Evolutionary conservation across 192 early-diverging fungal species (phyloP), one percentile per base, ranked within the genome.

Genomic region (Spizellomyces punctatus): DNA sequence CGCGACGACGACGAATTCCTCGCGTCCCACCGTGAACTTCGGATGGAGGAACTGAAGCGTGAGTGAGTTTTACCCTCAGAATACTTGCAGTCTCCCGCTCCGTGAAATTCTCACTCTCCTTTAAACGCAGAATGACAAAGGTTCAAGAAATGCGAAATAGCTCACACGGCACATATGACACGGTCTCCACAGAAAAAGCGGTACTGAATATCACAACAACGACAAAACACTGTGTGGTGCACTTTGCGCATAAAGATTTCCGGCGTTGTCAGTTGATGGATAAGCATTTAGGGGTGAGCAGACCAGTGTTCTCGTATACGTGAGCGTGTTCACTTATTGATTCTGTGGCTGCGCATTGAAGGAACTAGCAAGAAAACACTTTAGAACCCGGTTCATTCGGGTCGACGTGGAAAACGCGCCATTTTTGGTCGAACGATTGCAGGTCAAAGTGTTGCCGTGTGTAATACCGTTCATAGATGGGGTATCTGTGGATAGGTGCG

Each of bases 211-310:
- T 92, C 44, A 90, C 92, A n/a, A 91, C 93, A 44, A 83, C 88
- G 14, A 88, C 87, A 41, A 83, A 82, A n/a, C 67, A 76, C 16
- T 82, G 89, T 16, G 91, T 96, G 0, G 84, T 90, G 8, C 95
- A 97, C 71, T 99, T 99, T 72, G 91, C 80, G 41, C 96, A 99
- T 70, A 89, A 91, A 56, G 93, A 98, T 68, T 99, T 99, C 80
- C 85, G 93, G 57, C 85, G 95, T 44, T 99, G 96, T 76, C 88
- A 92, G 72, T 93, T 97, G 48, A 89, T 99, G 73, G 95, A 99
- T 75, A 89, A 81, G 75, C 96, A 99, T 77, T 73, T 99, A 46
- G 84, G 87, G 67, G 85, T 91, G 78, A 27, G 61, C 58, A 47
- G 8, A 6, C 10, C 27, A 36, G 27, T 36, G 27, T 16, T 2